These are phyloP conservation scores for Coemansia sp. DNA, from an alignment of 192 early-diverging fungal genomes.

Conservation along the genomic window DNA sequence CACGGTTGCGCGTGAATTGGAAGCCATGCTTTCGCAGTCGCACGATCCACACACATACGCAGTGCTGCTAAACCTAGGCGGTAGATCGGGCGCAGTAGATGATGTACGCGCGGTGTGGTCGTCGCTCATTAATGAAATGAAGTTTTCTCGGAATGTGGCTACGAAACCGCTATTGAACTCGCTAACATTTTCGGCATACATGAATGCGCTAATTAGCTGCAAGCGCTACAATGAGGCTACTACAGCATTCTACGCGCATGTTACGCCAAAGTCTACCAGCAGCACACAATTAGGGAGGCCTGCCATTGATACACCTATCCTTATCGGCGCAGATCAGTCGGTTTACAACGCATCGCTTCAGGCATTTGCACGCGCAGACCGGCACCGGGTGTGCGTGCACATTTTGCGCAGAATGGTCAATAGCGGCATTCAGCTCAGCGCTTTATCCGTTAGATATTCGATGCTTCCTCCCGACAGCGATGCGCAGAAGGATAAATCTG, in stretches of 20 bases:
- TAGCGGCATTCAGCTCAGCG: constrained; percentile 26
- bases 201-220: constrained; percentile 40
- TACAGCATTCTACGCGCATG: constrained; percentile 29
- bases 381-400: constrained; percentile 29
- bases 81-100: constrained; percentile 7
- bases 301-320: background rate
- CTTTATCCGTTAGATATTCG: constrained; percentile 31
- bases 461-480: constrained; percentile 36
- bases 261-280: background rate
- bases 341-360: constrained; percentile 40
- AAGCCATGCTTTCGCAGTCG: constrained; percentile 19
- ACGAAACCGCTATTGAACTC: constrained; percentile 19
- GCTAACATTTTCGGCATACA: constrained; percentile 43
- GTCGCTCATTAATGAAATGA: constrained; percentile 21
- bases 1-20: constrained; percentile 22
- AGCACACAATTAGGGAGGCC: background rate
- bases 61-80: constrained; percentile 26
- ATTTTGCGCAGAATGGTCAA: constrained; percentile 29
- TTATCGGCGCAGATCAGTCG: constrained; percentile 14
- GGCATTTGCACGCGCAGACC: constrained; percentile 33
- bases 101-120: constrained; percentile 35
- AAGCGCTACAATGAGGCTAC: constrained; percentile 26
- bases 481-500: background rate
- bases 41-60: constrained; percentile 39
- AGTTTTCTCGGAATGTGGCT: constrained; percentile 1